phyloP scores from a whole-genome alignment of 2,329 filamentous ascomycete species.

The Fusarium temperatum region DNA sequence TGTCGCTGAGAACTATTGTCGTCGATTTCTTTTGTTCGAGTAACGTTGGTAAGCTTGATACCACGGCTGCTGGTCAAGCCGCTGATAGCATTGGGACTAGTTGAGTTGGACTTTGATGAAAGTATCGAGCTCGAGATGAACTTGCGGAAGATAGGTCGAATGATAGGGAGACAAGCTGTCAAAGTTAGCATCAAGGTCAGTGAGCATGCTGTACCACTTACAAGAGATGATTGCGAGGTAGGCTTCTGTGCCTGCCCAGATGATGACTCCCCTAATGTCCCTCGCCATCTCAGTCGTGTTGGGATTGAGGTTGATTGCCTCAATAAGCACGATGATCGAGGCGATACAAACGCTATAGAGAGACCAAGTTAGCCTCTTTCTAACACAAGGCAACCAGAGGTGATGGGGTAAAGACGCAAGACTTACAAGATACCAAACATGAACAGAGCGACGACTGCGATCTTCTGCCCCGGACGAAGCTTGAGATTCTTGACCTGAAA shows the following conservation, averaged over 20 bases:
- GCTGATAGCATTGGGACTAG: slow-evolving; percentile 18
- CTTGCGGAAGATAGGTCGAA: slow-evolving; percentile 20
- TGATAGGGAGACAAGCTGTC: slow-evolving; percentile 26
- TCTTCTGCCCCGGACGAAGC: slow-evolving; percentile 21
- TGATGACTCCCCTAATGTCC: slow-evolving; percentile 25
- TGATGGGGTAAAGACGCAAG: neutral
- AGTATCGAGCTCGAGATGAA: slow-evolving; percentile 13
- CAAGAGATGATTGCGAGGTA: slow-evolving; percentile 28
- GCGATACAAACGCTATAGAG: slow-evolving; percentile 14
- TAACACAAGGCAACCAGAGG: no score
- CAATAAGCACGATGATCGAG: slow-evolving; percentile 20
- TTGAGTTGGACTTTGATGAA: slow-evolving; percentile 19
- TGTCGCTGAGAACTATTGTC: slow-evolving; percentile 29
- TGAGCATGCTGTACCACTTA: neutral
- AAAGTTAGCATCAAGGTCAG: neutral
- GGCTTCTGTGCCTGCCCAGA: slow-evolving; percentile 24
- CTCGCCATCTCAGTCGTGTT: slow-evolving; percentile 24
- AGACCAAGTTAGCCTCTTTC: neutral
- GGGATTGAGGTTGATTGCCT: slow-evolving; percentile 18
- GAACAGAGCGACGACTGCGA: slow-evolving; percentile 27
- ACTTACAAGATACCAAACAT: slow-evolving; percentile 35
- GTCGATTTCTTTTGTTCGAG: slow-evolving; percentile 19
- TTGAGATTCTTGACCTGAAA: slow-evolving; percentile 29
- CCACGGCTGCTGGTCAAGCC: slow-evolving; percentile 25
- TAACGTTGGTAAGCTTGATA: slow-evolving; percentile 21